phyloP scores from a whole-genome alignment of 345 rosid species.

The Lumnitzera littorea region DNA sequence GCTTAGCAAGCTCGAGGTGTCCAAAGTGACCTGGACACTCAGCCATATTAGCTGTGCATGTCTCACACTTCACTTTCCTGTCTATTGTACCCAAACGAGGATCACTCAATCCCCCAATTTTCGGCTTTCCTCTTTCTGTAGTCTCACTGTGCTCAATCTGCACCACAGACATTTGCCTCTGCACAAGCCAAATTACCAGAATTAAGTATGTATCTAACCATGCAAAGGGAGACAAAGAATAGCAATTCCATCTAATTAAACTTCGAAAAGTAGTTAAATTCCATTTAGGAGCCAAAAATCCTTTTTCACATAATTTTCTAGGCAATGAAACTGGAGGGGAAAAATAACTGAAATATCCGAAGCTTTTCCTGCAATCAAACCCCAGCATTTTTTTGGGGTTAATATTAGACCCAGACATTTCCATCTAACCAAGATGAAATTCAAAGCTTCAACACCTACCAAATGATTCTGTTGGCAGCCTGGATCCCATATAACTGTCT shows the following conservation, averaged over 20 bases:
- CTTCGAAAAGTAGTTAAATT: no score
- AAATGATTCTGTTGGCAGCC: no score
- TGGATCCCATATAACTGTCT: no score
- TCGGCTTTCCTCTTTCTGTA: conserved; percentile 87
- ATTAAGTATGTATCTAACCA: neutral
- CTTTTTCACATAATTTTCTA: no score
- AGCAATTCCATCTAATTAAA: neutral
- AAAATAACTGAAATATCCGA: neutral
- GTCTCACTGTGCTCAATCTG: conserved; percentile 88
- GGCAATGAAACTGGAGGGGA: no score
- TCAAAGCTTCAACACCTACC: no score
- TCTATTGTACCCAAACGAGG: conserved; percentile 84
- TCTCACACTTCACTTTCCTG: conserved; percentile 84
- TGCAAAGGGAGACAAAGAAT: neutral
- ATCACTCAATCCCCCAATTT: conserved; percentile 79
- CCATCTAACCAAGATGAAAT: no score
- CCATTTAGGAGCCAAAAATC: no score
- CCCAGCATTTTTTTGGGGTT: no score
- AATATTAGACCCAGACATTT: no score
- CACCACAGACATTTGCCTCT: conserved; percentile 97
- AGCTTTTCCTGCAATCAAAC: no score
- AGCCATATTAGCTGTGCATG: conserved; percentile 91
- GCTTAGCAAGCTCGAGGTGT: conserved; percentile 94
- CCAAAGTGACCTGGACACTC: conserved; percentile 98
- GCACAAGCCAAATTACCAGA: conserved; percentile 12